Evolutionary conservation across 208 protist species (phyloP).

Genomic region (Acanthamoeba culbertsoni): DNA sequence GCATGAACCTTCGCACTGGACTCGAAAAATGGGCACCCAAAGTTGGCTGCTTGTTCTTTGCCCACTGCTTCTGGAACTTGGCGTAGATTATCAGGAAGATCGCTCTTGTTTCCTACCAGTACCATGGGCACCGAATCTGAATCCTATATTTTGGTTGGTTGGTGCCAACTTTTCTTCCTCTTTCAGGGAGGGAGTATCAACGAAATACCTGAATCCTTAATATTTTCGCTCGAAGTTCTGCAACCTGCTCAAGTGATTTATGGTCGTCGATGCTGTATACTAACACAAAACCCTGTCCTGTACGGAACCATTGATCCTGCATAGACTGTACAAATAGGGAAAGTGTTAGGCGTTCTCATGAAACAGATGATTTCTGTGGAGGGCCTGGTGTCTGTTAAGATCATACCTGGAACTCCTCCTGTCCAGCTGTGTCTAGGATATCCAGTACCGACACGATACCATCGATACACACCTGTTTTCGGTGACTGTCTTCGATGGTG

Average conservation of each 20-base stretch:
- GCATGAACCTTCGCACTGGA: neutral
- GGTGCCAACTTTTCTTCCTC: no score
- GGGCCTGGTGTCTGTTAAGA: neutral
- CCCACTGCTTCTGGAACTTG: neutral
- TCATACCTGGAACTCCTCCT: slow-evolving; percentile 13
- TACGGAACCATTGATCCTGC: slow-evolving; percentile 22
- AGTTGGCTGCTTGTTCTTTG: neutral
- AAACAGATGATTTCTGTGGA: no score
- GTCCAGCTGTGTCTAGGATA: slow-evolving; percentile 51
- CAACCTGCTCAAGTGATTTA: neutral
- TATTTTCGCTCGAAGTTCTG: neutral
- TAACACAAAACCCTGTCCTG: neutral
- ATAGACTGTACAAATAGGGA: neutral
- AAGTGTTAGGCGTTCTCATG: no score
- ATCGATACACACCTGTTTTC: slow-evolving; percentile 75
- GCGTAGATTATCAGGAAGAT: neutral
- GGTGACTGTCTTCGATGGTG: slow-evolving; percentile 9
- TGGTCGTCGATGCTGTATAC: neutral
- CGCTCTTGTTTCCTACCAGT: slow-evolving; percentile 8
- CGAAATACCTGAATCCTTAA: neutral
- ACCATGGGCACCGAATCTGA: neutral
- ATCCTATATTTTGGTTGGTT: no score
- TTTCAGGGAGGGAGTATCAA: neutral
- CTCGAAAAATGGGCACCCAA: neutral
- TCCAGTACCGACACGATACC: slow-evolving; percentile 63